Conservation (phyloP, 257 asterid genomes). For the Phtheirospermum japonicum region DNA sequence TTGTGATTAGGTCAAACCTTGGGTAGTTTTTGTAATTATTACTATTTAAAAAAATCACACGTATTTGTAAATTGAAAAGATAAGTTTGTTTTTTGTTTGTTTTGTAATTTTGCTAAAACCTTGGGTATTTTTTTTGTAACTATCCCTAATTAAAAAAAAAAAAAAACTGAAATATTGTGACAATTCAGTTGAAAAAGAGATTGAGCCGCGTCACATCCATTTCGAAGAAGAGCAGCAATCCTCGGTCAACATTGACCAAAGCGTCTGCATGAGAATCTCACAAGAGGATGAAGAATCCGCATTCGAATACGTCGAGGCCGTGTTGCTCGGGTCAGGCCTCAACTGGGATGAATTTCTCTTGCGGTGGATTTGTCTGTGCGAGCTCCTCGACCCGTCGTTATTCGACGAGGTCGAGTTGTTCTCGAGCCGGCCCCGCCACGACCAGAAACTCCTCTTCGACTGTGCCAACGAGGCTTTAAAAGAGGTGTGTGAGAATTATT, state of each 20-base stretch:
- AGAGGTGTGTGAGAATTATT: conserved; percentile 58
- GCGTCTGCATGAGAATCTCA: conserved; percentile 48
- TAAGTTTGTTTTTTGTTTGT: too few species aligned
- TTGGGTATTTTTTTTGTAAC: neutral
- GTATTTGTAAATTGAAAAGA: neutral
- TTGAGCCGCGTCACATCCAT: conserved; percentile 67
- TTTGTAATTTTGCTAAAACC: too few species aligned
- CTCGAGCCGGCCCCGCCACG: conserved; percentile 62
- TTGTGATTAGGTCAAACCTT: too few species aligned
- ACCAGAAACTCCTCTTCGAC: conserved; percentile 84
- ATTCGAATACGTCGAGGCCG: conserved; percentile 99
- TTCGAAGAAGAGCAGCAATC: conserved; percentile 70
- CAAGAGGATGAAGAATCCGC: conserved; percentile 87
- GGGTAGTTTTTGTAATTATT: too few species aligned
- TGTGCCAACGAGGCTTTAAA: conserved; percentile 66
- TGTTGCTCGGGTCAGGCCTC: conserved; percentile 88
- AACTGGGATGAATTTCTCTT: conserved; percentile 81
- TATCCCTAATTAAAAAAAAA: neutral
- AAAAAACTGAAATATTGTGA: too few species aligned
- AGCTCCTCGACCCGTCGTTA: conserved; percentile 69
- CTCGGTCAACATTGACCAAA: conserved; percentile 40
- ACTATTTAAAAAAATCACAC: too few species aligned
- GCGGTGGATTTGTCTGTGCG: conserved; percentile 67
- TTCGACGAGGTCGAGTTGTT: conserved; percentile 91
- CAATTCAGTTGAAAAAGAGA: conserved; percentile 54